A percentile compares a stretch with the other conserved stretches of the same genome.
Evolutionary conservation across 78 protist species (phyloP).

Genomic region (Isochrysis galbana): DNA sequence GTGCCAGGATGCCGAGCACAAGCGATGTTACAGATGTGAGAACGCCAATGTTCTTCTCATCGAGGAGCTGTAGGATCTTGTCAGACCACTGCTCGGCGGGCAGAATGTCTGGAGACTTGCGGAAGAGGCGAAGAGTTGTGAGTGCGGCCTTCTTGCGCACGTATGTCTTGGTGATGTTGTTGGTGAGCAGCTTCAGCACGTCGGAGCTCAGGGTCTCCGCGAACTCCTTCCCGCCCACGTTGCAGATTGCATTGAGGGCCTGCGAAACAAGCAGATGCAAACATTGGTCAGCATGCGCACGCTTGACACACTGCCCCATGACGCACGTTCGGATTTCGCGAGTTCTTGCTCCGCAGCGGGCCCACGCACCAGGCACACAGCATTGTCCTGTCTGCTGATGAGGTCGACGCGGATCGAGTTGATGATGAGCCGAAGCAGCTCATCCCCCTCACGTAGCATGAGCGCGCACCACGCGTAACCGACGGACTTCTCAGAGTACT

Average conservation of each 20-base stretch:
- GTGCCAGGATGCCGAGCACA: conserved; percentile 60
- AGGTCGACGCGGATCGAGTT: conserved; percentile 89
- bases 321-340: no score
- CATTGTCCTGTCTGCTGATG: not conserved
- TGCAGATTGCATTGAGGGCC: conserved; percentile 72
- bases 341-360: no score
- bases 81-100: not conserved
- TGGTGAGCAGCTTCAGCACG: conserved; percentile 76
- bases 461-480: conserved; percentile 86
- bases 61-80: conserved; percentile 64
- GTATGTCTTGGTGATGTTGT: not conserved
- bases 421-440: conserved; percentile 89
- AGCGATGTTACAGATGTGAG: conserved; percentile 72
- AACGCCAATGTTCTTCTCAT: conserved; percentile 75
- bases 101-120: conserved; percentile 70
- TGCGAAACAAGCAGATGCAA: no score
- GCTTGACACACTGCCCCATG: no score
- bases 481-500: conserved; percentile 92
- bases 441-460: conserved; percentile 86
- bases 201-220: conserved; percentile 84
- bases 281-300: no score
- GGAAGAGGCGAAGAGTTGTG: conserved; percentile 87
- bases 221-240: conserved; percentile 91
- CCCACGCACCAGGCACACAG: not conserved
- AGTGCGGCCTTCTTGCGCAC: conserved; percentile 90